Evolutionary conservation across 2,329 filamentous ascomycete species (phyloP), one percentile per base, ranked within the genome.

Genomic region (Decorospora gaudefroyi): DNA sequence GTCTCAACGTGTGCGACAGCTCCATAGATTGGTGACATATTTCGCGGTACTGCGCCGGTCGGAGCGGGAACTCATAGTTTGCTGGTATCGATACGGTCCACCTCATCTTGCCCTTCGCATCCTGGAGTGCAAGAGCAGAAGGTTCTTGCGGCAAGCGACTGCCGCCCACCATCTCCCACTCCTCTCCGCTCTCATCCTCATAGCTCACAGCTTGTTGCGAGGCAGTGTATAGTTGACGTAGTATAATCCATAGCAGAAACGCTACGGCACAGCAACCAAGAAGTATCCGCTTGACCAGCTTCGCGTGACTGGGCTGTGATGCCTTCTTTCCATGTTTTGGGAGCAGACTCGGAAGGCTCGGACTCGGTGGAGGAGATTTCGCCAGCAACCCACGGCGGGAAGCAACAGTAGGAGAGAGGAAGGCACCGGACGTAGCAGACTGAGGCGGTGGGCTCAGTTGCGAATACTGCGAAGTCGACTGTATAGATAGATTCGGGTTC

Each of bases 81-180:
- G 78, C 75, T 1, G 89, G 89, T 25, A 95, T 90, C 1, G 83
- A 90, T 8, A 95, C 80, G 0, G 89, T 93, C 90, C 90, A 95
- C 65, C 81, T 85, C 8, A 83, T 75, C 37, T 77, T 79, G 3
- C 86, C 86, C 30, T 76, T 74, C 17, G 75, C 72, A 69, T 90
- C 87, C 10, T 78, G 81, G 31, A 91, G 76, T 4, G 88, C 78
- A 13, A 93, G 77, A 0, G 88, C 86, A 0, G 85, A 86, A 0
- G 88, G 85, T 50, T 87, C 83, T 18, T 85, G 78, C 0, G 88
- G 87, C n/a, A 90, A 68, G 28, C 75, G 75, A 49, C 83, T 79
- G 48, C 82, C 82, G 25, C 78, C 81, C 6, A 87, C 79, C 77
- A 88, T 83, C 59, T 88, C 84, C 64, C 83, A 85, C 35, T 81